Conservation (phyloP, 495 filamentous ascomycete species). For the Xylaria intraflava region DNA sequence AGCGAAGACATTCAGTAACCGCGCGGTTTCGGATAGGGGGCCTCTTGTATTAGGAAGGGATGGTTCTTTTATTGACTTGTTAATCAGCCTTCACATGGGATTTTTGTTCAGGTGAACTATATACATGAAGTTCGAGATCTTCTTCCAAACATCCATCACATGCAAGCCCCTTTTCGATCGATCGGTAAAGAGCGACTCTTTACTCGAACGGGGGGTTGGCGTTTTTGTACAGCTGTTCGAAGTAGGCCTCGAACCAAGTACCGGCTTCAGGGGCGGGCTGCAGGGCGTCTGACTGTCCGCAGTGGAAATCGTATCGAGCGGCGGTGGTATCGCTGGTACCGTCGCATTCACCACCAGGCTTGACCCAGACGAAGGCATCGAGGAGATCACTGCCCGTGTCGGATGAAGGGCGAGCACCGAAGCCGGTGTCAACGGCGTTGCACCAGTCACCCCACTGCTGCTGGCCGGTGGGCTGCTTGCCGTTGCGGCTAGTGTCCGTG, state of each 20-base stretch:
- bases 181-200: not conserved
- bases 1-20: too few species aligned
- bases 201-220: constrained; percentile 45
- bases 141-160: too few species aligned
- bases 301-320: constrained; percentile 56
- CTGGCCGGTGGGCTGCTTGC: constrained; percentile 51
- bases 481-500: constrained; percentile 37
- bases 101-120: not conserved
- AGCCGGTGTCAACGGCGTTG: constrained; percentile 61
- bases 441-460: constrained; percentile 71
- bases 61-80: not conserved
- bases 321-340: constrained; percentile 54
- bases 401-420: constrained; percentile 57
- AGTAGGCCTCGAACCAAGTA: constrained; percentile 66
- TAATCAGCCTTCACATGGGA: not conserved
- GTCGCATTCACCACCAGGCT: constrained; percentile 72
- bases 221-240: constrained; percentile 57
- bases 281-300: constrained; percentile 43
- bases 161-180: not conserved
- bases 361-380: constrained; percentile 74
- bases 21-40: not conserved
- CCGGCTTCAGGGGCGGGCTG: constrained; percentile 62
- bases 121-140: not conserved
- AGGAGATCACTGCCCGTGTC: constrained; percentile 53
- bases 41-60: not conserved